Conservation (phyloP, 2,329 filamentous ascomycete genomes). For the Colletotrichum tabaci region DNA sequence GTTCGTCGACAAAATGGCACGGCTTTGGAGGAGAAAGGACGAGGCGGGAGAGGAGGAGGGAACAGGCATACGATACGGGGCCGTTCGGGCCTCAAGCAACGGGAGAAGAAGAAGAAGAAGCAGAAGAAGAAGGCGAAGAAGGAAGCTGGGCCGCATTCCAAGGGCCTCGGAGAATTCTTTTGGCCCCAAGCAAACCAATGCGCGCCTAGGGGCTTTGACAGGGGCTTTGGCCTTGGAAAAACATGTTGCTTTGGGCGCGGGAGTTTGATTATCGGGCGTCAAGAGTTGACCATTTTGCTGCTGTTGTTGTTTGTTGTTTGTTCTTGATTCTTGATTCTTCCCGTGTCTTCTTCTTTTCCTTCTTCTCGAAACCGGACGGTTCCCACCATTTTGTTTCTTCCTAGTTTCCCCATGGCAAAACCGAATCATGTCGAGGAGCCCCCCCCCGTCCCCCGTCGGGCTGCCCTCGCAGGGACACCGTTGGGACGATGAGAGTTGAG, state of each 20-base stretch:
- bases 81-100: too few relatives aligned
- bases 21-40: too few relatives aligned
- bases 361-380: too few relatives aligned
- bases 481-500: constrained; percentile 34
- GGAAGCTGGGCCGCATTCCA: constrained; percentile 15
- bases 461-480: constrained; percentile 35
- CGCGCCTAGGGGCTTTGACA: constrained; percentile 15
- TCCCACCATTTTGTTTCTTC: too few relatives aligned
- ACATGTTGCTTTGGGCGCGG: constrained; percentile 21
- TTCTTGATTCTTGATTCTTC: background rate
- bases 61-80: too few relatives aligned
- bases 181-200: background rate
- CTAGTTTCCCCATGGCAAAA: background rate
- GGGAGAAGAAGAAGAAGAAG: background rate
- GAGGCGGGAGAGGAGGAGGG: background rate
- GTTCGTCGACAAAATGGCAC: too few relatives aligned
- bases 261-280: constrained; percentile 39
- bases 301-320: background rate
- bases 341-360: background rate
- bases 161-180: constrained; percentile 17
- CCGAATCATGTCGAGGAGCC: background rate
- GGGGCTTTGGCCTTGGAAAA: constrained; percentile 36
- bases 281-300: background rate
- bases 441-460: constrained; percentile 13
- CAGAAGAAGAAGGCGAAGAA: background rate